These are phyloP conservation scores for Salix dunnii DNA, from an alignment of 345 rosid species.

Conservation along the genomic window DNA sequence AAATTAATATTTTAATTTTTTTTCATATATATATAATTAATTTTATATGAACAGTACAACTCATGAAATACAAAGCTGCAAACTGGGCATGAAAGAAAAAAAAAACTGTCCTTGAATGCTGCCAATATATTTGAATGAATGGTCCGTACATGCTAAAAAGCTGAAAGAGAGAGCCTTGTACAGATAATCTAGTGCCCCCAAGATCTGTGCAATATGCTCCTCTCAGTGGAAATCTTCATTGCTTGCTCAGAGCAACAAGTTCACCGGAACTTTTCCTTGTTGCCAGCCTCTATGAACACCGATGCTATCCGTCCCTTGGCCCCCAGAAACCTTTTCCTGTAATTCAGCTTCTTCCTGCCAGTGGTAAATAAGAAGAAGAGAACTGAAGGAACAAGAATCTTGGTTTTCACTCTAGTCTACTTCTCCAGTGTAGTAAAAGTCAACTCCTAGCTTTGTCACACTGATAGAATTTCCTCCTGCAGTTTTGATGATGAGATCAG, in stretches of 20 bases:
- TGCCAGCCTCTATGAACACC: conserved; percentile 41
- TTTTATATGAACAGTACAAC: too few species aligned
- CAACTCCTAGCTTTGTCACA: background rate
- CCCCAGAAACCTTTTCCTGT: conserved; percentile 50
- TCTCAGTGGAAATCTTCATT: background rate
- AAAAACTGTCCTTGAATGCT: too few species aligned
- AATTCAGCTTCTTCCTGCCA: conserved; percentile 63
- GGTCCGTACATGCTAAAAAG: too few species aligned
- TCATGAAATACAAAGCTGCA: too few species aligned
- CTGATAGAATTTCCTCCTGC: background rate
- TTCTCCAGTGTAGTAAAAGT: background rate
- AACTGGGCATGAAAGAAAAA: too few species aligned
- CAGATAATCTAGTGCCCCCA: too few species aligned
- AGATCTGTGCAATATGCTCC: too few species aligned
- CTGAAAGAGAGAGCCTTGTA: too few species aligned
- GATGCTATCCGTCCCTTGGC: conserved; percentile 39
- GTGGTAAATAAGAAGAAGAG: background rate
- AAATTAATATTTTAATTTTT: too few species aligned
- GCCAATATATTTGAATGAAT: too few species aligned
- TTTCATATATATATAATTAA: too few species aligned
- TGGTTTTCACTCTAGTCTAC: background rate
- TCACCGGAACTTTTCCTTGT: conserved; percentile 37
- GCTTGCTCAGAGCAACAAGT: conserved; percentile 52
- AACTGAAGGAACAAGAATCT: background rate
- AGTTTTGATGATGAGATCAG: background rate